Base-by-base conservation (phyloP, 1,284 basidiomycete species). In the Cerioporus squamosus region DNA sequence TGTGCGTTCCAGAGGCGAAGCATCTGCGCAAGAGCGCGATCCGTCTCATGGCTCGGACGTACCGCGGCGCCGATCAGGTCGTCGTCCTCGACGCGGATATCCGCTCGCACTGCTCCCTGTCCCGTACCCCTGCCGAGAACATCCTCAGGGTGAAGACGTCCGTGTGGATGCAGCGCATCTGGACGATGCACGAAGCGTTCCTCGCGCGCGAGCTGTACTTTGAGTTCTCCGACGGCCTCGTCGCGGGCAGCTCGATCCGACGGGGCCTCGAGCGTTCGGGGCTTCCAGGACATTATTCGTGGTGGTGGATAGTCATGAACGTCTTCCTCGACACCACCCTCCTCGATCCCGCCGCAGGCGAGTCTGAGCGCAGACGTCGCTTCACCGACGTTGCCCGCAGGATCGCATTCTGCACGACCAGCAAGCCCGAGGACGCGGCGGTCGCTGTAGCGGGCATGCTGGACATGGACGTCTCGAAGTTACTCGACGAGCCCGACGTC, bases 51-150 rank as follows among this genome's bases (percentile, higher is more conserved):
- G 58, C 51, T 10, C 20, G 48, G 31, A 64, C 60, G 9, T 64
- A 64, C 49, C 23, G 52, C 1, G 22, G 47, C 17, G 60, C 62
- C 5, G 38, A 46, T 14, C 46, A 20, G 9, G 62, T 64, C 4
- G 51, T 64, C 38, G 62, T 64, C 17, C 18, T 66, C 18, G 62
- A 66, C 42, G n/a, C n/a, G n/a, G n/a, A n/a, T n/a, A n/a, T n/a
- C n/a, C n/a, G n/a, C n/a, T n/a, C n/a, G n/a, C n/a, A n/a, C n/a
- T n/a, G n/a, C n/a, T n/a, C n/a, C n/a, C n/a, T n/a, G n/a, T n/a
- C n/a, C n/a, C n/a, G 49, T 61, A 14, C 56, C 58, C 57, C 52
- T 57, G 58, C 54, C n/a, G n/a, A n/a, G n/a, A n/a, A n/a, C n/a
- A n/a, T n/a, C n/a, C n/a, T n/a, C n/a, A n/a, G n/a, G n/a, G n/a